Conservation (phyloP, 805 yeast genomes). For the Alloascoidea hylecoeti region DNA sequence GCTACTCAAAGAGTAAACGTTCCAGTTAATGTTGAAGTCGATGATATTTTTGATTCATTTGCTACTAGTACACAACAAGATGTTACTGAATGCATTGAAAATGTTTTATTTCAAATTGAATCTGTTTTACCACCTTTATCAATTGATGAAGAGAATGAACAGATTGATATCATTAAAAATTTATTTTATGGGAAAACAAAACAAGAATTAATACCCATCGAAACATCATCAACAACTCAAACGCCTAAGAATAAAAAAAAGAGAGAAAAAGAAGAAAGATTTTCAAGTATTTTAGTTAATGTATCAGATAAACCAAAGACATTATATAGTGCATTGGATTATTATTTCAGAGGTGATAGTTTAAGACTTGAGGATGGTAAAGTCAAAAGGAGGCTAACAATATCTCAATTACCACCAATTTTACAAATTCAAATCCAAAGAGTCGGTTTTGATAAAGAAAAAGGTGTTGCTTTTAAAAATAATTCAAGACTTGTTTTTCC, state of each 20-base stretch:
- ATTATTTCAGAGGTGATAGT: conserved; percentile 61
- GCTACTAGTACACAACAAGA: conserved; percentile 93
- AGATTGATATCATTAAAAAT: conserved; percentile 63
- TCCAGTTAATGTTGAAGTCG: no score
- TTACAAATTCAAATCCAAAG: conserved; percentile 89
- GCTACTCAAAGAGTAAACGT: no score
- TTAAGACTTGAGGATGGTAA: conserved; percentile 54
- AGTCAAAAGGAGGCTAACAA: conserved; percentile 60
- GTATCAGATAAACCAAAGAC: conserved; percentile 81
- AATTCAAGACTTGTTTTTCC: conserved; percentile 72
- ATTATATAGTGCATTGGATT: conserved; percentile 82
- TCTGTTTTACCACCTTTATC: conserved; percentile 63
- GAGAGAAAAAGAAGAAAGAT: conserved; percentile 55
- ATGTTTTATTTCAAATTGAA: conserved; percentile 82
- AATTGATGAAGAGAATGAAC: conserved; percentile 63
- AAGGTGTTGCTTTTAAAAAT: conserved; percentile 67
- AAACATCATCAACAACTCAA: conserved; percentile 16
- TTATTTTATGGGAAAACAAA: conserved; percentile 78
- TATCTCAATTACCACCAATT: conserved; percentile 62
- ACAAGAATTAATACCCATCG: conserved; percentile 40
- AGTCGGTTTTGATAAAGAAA: conserved; percentile 73
- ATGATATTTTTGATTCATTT: no score
- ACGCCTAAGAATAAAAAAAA: no score
- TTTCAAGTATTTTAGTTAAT: conserved; percentile 69
- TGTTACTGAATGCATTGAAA: conserved; percentile 94